These are phyloP conservation scores for Stereum hirsutum DNA, from an alignment of 1,284 basidiomycete species.

Conservation along the genomic window DNA sequence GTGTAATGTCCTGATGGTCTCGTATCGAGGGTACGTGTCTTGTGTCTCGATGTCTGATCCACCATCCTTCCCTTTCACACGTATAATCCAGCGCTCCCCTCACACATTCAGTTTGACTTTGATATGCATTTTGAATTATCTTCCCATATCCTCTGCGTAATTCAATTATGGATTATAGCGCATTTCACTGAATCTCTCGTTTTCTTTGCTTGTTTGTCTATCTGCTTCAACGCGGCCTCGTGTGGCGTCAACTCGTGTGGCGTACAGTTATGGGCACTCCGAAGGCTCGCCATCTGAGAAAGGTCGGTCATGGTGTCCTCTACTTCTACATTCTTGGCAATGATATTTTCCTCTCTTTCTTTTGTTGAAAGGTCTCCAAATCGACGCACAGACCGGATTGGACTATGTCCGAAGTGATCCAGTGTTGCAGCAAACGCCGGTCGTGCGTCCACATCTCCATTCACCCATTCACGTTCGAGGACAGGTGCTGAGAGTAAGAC, in stretches of 20 bases:
- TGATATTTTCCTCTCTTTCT: slow-evolving; percentile 1
- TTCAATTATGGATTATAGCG: no score
- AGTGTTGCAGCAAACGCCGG: no score
- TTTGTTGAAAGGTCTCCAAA: slow-evolving; percentile 72
- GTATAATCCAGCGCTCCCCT: no score
- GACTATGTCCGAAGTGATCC: slow-evolving; percentile 78
- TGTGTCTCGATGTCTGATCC: slow-evolving; percentile 1
- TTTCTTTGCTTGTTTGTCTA: neutral
- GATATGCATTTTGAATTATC: no score
- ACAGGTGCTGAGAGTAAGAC: no score
- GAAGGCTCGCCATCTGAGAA: slow-evolving; percentile 80
- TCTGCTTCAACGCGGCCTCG: neutral
- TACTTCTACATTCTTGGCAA: no score
- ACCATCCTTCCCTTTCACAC: no score
- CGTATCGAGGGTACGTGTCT: slow-evolving; percentile 67
- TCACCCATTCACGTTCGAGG: neutral
- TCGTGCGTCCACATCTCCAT: neutral
- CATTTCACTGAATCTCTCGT: neutral
- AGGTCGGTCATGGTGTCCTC: slow-evolving; percentile 48
- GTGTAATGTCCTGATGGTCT: slow-evolving; percentile 86
- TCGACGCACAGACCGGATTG: slow-evolving; percentile 76
- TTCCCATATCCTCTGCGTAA: no score
- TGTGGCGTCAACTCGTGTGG: neutral
- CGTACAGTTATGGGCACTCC: slow-evolving; percentile 68
- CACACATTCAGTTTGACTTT: no score